phyloP scores from a whole-genome alignment of 768 basidiomycete genomes.

The Mrakia blollopis region DNA sequence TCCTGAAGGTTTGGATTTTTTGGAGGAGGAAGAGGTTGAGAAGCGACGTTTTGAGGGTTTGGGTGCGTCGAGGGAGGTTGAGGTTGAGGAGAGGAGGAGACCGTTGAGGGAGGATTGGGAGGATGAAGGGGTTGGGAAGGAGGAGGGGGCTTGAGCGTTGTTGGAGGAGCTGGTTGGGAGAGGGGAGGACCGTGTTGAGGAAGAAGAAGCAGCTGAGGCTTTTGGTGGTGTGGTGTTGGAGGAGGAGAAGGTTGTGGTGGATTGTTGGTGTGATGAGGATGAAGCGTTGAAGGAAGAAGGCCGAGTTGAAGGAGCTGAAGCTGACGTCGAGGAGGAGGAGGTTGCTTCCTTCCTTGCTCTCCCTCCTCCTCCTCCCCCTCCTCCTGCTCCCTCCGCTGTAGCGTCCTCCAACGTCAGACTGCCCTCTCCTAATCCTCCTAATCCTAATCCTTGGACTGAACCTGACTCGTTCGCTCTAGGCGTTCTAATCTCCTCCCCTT shows the following conservation, averaged over 20 bases:
- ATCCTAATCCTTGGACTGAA: not conserved
- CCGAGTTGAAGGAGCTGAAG: not conserved
- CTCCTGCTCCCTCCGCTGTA: not conserved
- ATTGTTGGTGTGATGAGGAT: not conserved
- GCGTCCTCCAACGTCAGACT: slow-evolving; percentile 15
- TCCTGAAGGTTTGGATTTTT: slow-evolving; percentile 3
- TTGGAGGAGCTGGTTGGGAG: not conserved
- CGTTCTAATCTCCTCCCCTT: slow-evolving; percentile 1
- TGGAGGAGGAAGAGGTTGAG: slow-evolving; percentile 15
- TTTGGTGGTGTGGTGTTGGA: no score
- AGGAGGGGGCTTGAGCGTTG: not conserved
- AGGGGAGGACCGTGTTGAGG: no score
- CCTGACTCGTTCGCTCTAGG: not conserved
- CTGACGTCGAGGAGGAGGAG: not conserved
- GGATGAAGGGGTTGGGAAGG: not conserved
- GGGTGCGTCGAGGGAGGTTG: not conserved
- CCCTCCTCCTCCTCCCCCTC: no score
- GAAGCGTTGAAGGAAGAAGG: not conserved
- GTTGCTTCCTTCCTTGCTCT: no score
- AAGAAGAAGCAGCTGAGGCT: no score
- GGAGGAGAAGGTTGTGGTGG: not conserved
- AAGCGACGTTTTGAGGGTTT: slow-evolving; percentile 5
- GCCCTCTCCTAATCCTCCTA: not conserved
- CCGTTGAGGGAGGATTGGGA: slow-evolving; percentile 8
- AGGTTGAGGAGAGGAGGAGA: not conserved